phyloP scores from a whole-genome alignment of 2,329 filamentous ascomycete species.

The Pleoardoris graminearum region DNA sequence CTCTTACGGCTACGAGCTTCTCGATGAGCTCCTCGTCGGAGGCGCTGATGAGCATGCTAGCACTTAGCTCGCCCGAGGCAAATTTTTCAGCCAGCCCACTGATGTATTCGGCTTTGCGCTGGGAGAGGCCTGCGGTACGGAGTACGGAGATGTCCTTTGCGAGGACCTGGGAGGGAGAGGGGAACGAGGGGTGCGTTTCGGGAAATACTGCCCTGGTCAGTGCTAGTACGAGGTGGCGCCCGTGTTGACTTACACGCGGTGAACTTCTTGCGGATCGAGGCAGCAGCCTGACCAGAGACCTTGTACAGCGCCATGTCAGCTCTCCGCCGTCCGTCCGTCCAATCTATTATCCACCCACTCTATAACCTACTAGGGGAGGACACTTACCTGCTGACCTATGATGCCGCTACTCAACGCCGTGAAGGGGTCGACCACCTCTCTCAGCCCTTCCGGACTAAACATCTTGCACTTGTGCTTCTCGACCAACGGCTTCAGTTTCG shows the following conservation, averaged over 20 bases:
- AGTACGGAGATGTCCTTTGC: conserved; percentile 63
- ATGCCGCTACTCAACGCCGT: conserved; percentile 81
- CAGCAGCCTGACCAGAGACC: conserved; percentile 89
- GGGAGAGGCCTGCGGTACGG: conserved; percentile 83
- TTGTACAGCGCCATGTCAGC: conserved; percentile 13
- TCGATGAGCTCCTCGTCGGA: conserved; percentile 85
- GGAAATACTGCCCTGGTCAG: conserved; percentile 65
- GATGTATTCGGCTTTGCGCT: conserved; percentile 95
- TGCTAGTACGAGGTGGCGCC: too few species aligned
- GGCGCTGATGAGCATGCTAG: conserved; percentile 74
- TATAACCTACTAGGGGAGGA: background rate
- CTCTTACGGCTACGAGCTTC: conserved; percentile 81
- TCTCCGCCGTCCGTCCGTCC: background rate
- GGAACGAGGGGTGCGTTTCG: conserved; percentile 59
- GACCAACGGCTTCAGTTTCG: conserved; percentile 71
- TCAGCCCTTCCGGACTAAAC: conserved; percentile 81
- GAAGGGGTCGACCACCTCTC: conserved; percentile 86
- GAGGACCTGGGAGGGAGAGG: conserved; percentile 74
- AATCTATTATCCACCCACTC: background rate
- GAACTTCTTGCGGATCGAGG: conserved; percentile 86
- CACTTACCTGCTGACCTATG: conserved; percentile 77
- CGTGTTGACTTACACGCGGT: conserved; percentile 51
- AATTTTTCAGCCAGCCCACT: conserved; percentile 85
- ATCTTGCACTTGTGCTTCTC: conserved; percentile 74
- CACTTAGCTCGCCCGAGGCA: conserved; percentile 70